Percentiles rank a stretch among this genome's conserved stretches.
phyloP scores from a whole-genome alignment of 2,329 filamentous ascomycete genomes.

The Penicillium sclerotiorum region DNA sequence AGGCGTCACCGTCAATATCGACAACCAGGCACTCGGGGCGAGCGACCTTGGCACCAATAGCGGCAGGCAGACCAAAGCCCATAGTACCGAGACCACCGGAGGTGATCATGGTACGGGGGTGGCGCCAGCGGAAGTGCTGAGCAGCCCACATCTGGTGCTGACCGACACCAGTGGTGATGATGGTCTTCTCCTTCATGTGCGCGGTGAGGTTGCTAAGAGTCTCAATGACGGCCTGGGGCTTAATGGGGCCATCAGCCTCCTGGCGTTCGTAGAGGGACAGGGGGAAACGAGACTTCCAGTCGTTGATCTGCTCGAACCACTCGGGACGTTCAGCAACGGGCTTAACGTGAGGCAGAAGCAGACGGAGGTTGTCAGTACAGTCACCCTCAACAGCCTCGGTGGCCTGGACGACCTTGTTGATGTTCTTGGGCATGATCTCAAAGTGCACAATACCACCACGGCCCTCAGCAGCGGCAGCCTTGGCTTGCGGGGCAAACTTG shows the following conservation, averaged over 20 bases:
- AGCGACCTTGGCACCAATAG: constrained; percentile 92
- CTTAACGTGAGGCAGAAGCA: constrained; percentile 73
- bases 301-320: constrained; percentile 88
- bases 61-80: constrained; percentile 92
- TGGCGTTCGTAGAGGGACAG: constrained; percentile 79
- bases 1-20: constrained; percentile 97
- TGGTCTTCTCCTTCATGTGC: constrained; percentile 76
- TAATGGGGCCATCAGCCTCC: constrained; percentile 76
- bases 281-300: constrained; percentile 91
- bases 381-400: constrained; percentile 95
- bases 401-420: constrained; percentile 98
- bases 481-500: constrained; percentile 89
- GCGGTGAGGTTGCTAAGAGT: constrained; percentile 84
- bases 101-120: constrained; percentile 92
- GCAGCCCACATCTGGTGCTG: constrained; percentile 99
- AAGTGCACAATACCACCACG: constrained; percentile 96
- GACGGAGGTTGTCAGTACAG: constrained; percentile 74
- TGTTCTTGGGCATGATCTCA: constrained; percentile 99
- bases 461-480: constrained; percentile 77
- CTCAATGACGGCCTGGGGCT: constrained; percentile 91
- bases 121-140: constrained; percentile 93
- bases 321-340: constrained; percentile 68
- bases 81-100: constrained; percentile 95
- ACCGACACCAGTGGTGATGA: constrained; percentile 92
- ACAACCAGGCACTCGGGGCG: constrained; percentile 81